Percentiles rank a stretch among this genome's conserved stretches.
Conservation (phyloP, 371 early-diverging fungal genomes). For the Mortierella sp. region DNA sequence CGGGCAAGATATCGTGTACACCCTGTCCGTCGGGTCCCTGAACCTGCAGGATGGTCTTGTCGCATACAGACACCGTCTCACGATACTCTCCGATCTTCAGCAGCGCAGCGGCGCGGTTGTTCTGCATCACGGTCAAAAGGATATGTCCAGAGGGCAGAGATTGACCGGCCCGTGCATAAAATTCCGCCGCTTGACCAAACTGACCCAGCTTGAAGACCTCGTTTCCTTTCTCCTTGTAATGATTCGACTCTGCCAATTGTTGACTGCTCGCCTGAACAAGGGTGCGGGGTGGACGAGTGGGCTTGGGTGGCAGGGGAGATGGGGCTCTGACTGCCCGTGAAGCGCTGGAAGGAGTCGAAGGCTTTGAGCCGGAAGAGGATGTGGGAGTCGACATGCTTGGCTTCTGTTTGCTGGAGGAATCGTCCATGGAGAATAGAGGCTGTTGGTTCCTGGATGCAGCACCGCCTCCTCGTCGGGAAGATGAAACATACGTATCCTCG, state of each 20-base stretch:
- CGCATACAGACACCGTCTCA: slow-evolving; percentile 77
- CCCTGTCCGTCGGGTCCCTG: slow-evolving; percentile 55
- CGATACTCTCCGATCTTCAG: slow-evolving; percentile 90
- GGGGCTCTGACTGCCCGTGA: slow-evolving; percentile 26
- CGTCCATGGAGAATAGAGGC: slow-evolving; percentile 29
- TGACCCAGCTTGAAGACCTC: slow-evolving; percentile 90
- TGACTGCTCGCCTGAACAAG: slow-evolving; percentile 49
- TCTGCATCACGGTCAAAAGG: slow-evolving; percentile 74
- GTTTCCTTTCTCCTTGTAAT: slow-evolving; percentile 80
- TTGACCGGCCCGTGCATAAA: slow-evolving; percentile 80
- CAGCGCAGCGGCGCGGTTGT: slow-evolving; percentile 91
- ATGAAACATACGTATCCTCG: slow-evolving; percentile 66
- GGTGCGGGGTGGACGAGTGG: slow-evolving; percentile 37
- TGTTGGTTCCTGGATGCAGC: slow-evolving; percentile 16
- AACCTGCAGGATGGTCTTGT: slow-evolving; percentile 61
- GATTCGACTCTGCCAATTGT: slow-evolving; percentile 56
- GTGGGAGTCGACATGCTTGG: slow-evolving; percentile 7
- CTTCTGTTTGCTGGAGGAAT: slow-evolving; percentile 14
- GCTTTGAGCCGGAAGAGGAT: background rate
- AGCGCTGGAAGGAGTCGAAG: background rate
- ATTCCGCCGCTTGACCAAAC: slow-evolving; percentile 82
- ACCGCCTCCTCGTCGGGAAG: slow-evolving; percentile 62
- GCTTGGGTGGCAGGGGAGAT: slow-evolving; percentile 43
- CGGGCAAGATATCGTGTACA: slow-evolving; percentile 49
- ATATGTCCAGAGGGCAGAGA: slow-evolving; percentile 72